phyloP scores from a whole-genome alignment of 1,284 basidiomycete species.

The Ceratobasidium sp. region DNA sequence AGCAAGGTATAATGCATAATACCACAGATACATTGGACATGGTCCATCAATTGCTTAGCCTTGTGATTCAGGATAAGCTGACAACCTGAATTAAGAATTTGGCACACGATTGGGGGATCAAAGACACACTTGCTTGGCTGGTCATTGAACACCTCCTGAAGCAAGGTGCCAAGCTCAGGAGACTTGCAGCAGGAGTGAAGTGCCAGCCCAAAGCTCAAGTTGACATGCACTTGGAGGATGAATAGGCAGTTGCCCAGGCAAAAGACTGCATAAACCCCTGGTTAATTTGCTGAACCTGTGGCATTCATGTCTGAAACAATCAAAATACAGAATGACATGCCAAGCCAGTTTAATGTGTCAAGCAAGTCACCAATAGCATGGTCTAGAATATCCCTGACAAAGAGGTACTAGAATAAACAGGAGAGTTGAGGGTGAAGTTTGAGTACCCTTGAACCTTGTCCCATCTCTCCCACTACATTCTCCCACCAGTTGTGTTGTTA shows the following conservation, averaged over 20 bases:
- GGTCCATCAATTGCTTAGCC: constrained; percentile 1
- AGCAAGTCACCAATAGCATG: too few species aligned
- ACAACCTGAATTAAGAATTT: constrained; percentile 20
- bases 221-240: background rate
- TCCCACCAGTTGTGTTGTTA: too few species aligned
- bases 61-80: background rate
- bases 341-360: too few species aligned
- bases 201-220: background rate
- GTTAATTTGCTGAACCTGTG: too few species aligned
- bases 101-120: constrained; percentile 29
- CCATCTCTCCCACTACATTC: too few species aligned
- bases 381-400: too few species aligned
- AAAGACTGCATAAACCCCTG: constrained; percentile 3
- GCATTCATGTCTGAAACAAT: too few species aligned
- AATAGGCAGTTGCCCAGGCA: background rate
- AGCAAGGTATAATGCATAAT: constrained; percentile 1
- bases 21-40: background rate
- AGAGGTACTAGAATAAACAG: too few species aligned
- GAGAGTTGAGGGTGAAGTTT: too few species aligned
- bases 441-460: too few species aligned
- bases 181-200: background rate
- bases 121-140: constrained; percentile 14
- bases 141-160: background rate
- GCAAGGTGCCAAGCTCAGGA: background rate
- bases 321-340: too few species aligned